Percentiles rank a stretch among this genome's conserved stretches.
Evolutionary conservation across 192 early-diverging fungal species (phyloP).

Genomic region (Coemansia sp.): DNA sequence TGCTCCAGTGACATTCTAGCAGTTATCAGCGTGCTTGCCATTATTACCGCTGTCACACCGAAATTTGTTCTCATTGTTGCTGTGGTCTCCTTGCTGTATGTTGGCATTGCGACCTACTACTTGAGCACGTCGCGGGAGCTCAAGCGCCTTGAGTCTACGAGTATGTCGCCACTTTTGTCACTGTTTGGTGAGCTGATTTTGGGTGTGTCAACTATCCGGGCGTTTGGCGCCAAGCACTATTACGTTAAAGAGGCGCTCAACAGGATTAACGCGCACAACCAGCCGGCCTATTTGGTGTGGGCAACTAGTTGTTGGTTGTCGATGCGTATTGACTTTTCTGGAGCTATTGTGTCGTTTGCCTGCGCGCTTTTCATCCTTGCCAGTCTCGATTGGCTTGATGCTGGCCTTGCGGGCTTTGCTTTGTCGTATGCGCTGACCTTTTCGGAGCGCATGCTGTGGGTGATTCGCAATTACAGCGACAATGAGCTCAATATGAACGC

Average conservation of each 20-base stretch:
- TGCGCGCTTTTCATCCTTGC: slow-evolving; percentile 65
- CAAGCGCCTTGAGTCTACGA: slow-evolving; percentile 80
- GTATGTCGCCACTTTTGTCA: slow-evolving; percentile 71
- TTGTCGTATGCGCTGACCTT: slow-evolving; percentile 83
- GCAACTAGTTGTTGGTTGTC: slow-evolving; percentile 81
- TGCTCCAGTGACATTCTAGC: slow-evolving; percentile 56
- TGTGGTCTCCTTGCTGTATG: slow-evolving; percentile 59
- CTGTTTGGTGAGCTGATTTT: slow-evolving; percentile 76
- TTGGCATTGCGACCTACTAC: slow-evolving; percentile 66
- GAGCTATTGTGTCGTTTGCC: slow-evolving; percentile 67
- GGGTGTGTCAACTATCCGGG: slow-evolving; percentile 79
- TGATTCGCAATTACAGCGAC: slow-evolving; percentile 68
- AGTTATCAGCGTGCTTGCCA: slow-evolving; percentile 55
- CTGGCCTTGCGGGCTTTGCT: slow-evolving; percentile 82
- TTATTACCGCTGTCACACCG: slow-evolving; percentile 66
- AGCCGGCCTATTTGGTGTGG: slow-evolving; percentile 82
- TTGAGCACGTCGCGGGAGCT: slow-evolving; percentile 76
- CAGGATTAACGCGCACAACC: slow-evolving; percentile 73
- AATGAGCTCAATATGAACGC: slow-evolving; percentile 86
- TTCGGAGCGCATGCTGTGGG: slow-evolving; percentile 75
- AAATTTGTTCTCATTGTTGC: slow-evolving; percentile 66
- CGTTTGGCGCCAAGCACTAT: slow-evolving; percentile 68
- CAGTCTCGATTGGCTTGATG: slow-evolving; percentile 57
- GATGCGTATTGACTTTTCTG: slow-evolving; percentile 77
- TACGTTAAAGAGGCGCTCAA: slow-evolving; percentile 62